phyloP scores from a whole-genome alignment of 441 rosid genomes.

The Bruguiera hainesii region DNA sequence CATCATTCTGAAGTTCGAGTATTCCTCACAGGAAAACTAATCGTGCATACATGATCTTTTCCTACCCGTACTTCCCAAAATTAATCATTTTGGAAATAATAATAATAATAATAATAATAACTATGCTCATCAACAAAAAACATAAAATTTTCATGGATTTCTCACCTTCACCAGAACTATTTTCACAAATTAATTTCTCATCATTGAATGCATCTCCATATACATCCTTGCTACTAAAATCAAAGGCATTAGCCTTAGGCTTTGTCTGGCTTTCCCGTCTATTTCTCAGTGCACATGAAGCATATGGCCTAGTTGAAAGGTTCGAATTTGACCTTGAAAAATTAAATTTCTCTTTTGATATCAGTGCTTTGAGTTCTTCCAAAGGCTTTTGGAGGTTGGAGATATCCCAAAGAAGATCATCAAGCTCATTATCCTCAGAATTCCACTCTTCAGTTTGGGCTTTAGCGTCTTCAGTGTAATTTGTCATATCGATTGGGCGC shows the following conservation, averaged over 20 bases:
- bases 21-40: background rate
- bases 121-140: background rate
- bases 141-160: background rate
- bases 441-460: background rate
- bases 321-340: background rate
- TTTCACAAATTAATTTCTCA: background rate
- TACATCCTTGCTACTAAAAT: background rate
- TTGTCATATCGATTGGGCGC: conserved; percentile 6
- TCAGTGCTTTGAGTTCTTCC: conserved; percentile 7
- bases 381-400: conserved; percentile 6
- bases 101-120: too few relatives aligned
- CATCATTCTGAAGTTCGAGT: background rate
- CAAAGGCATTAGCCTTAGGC: background rate
- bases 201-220: background rate
- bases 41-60: background rate
- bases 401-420: conserved; percentile 4
- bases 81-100: too few relatives aligned
- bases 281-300: background rate
- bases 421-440: background rate
- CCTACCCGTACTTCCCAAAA: background rate
- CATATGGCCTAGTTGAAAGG: background rate
- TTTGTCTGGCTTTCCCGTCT: background rate
- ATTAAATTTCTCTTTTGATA: background rate
- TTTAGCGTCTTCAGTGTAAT: conserved; percentile 5
- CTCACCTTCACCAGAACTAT: conserved; percentile 15